Conservation (phyloP, 306 rosid genomes). For the Quercus aquifolioides region DNA sequence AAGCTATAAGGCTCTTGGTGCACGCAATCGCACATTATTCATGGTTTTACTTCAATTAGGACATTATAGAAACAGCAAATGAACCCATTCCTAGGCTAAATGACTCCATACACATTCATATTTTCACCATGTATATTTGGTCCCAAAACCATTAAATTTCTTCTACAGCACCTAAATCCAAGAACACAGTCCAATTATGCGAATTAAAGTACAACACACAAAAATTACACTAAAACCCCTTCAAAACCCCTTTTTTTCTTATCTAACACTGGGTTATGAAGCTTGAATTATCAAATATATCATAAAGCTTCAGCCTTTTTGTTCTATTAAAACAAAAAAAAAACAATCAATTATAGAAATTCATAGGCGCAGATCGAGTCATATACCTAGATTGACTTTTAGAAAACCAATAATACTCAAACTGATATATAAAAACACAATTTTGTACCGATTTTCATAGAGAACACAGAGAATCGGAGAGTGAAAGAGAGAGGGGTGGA, state of each 20-base stretch:
- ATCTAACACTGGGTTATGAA: background rate
- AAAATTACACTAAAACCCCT: background rate
- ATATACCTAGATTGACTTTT: background rate
- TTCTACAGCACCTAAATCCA: background rate
- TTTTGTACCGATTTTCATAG: background rate
- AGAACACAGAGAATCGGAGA: background rate
- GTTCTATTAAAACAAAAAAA: background rate
- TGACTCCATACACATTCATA: background rate
- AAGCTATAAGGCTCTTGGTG: too few species aligned
- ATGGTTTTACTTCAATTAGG: background rate
- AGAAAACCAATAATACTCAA: background rate
- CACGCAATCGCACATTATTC: background rate
- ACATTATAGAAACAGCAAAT: background rate
- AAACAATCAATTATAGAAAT: background rate
- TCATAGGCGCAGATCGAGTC: background rate
- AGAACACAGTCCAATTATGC: background rate
- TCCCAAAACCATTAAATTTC: background rate
- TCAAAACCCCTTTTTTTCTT: background rate
- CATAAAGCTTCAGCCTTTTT: background rate
- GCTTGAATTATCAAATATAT: background rate
- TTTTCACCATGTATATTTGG: background rate
- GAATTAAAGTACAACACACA: background rate
- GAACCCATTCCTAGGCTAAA: background rate
- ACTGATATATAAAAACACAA: background rate
- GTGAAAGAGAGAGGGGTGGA: background rate